Base-by-base conservation (phyloP, 2,329 filamentous ascomycete genomes). In the Sphaerulina populicola region DNA sequence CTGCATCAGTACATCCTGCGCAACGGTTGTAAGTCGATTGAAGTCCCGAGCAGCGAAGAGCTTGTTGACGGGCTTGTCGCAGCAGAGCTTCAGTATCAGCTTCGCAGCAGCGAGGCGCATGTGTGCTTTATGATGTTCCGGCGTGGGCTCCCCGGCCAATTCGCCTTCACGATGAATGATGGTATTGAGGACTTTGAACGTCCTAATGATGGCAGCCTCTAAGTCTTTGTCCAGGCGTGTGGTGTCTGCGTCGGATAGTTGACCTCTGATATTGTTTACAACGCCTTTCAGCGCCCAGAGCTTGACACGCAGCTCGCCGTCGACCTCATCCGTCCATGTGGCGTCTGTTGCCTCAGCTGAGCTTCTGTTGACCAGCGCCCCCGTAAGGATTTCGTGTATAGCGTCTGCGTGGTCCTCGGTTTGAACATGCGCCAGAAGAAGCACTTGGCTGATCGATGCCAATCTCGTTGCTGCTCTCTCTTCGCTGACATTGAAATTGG, bases 261-360 rank as follows among this genome's bases (percentile, higher is more conserved):
- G 53, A 67, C 79, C 85, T 36, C 90, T 81, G 14, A 95, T 76
- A 48, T 86, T 81, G 67, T 97, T 97, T 53, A 93, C 88, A 23
- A 97, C 75, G 12, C 89, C 85, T 65, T 85, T 91, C 43, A 97
- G 72, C 1, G 90, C 86, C 73, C 88, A 83, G 51, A 82, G 80
- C 69, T 97, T 96, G 15, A 89, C 85, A 54, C 83, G 78, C 12
- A 88, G 84, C 63, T 95, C 89, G 47, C 91, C 81, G 57, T 94
- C 86, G 57, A 88, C 71, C 31, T 80, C 76, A 10, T 79, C 76
- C 52, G 67, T 67, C 72, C 73, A 75, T 12, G 56, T 49, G 2
- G 58, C 46, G 18, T 68, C 61, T 4, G 76, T 74, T 1, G 76
- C 74, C 33, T 74, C 74, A 30, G 43, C 43, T 39, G 81, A 62